Base-by-base conservation (phyloP, 2,329 filamentous ascomycete species). In the Paecilomyces fulvus region DNA sequence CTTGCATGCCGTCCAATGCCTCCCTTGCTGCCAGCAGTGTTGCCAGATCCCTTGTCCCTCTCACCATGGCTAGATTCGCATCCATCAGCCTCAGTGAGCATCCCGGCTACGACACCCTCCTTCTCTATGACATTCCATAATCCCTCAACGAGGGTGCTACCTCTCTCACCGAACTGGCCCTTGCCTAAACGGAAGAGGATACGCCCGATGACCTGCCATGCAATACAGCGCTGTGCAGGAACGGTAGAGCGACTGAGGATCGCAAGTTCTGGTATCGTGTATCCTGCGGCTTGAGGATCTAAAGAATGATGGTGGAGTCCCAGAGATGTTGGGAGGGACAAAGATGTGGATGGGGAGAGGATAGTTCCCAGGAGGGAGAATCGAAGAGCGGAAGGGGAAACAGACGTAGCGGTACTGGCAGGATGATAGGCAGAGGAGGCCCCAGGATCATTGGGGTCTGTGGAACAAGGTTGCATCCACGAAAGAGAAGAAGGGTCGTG, bases 281-380 rank as follows among this genome's bases (percentile, higher is more conserved):
- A 99, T 0, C 94, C 94, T 0, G 94, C 94, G 1, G 92, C 90
- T 72, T 95, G 90, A 14, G 94, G 94, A 1, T 92, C 92, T 57
- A 92, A 85, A 60, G 88, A 91, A 70, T 99, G 94, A 71, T 99
- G 92, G 71, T 99, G 94, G 12, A 99, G 80, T 0, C 94, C 94
- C 58, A 87, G 83, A 11, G 84, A 86, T 0, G 84, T 83, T 4
- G 92, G 89, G 25, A 97, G 85, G 1, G 82, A 78, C 55, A 91
- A 81, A 25, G 90, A 85, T 31, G 84, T 81, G 52, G 84, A 80
- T 0, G 94, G 94, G 0, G 92, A 84, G 11, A 99, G 80, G 2
- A 99, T 80, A 0, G 81, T 80, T 59, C 92, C 94, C 53, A 80
- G 82, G 70, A 99, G 95, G 69, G 92, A 88, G 77, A 97, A 99